Evolutionary conservation across 179 eudicot species (phyloP), one percentile per base, ranked within the genome.

Genomic region (Amaranthus tricolor): DNA sequence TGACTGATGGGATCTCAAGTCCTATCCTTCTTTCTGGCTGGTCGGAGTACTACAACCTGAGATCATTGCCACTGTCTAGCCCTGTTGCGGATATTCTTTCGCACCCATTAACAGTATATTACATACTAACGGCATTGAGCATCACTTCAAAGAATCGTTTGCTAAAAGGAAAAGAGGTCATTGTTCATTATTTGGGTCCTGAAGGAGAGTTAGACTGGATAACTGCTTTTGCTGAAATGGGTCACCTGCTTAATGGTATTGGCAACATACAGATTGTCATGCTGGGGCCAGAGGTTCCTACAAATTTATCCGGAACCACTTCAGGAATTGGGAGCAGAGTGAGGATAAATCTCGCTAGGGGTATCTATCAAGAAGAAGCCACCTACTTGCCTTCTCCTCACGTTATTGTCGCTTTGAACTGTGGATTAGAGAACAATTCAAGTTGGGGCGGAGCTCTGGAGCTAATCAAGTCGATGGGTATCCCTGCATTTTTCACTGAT

Each of bases 191-290:
- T 74, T 66, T 86, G 52, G 88, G 89, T 59, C 89, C 89, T 13
- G 88, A 82, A 74, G 83, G 82, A 21, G 89, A 86, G 71, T 76
- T 84, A 13, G 89, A 86, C 70, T 86, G 88, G 88, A 78, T 86
- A 84, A 84, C 85, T 43, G 88, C 88, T 47, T 86, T 86, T 66
- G 78, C 86, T 1, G 89, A 86, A 68, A 82, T 84, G 67, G 82
- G 86, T 63, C 84, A 86, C 75, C 75, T 86, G 54, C 86, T 86
- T 10, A 82, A 84, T 55, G 86, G 83, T 21, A 63, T 68, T 40
- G 86, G 86, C 17, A 84, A 82, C 65, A 59, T 84, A 55, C 84
- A 84, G 78, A 84, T 86, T n/a, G 69, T 84, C 15, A 86, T 86
- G 89, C 82, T 86, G n/a, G 89, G 89, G 9, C 88, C 85, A 1